Percentiles rank a stretch among this genome's conserved stretches.
Evolutionary conservation across 2,329 filamentous ascomycete species (phyloP).

Genomic region (Fusarium clavum): DNA sequence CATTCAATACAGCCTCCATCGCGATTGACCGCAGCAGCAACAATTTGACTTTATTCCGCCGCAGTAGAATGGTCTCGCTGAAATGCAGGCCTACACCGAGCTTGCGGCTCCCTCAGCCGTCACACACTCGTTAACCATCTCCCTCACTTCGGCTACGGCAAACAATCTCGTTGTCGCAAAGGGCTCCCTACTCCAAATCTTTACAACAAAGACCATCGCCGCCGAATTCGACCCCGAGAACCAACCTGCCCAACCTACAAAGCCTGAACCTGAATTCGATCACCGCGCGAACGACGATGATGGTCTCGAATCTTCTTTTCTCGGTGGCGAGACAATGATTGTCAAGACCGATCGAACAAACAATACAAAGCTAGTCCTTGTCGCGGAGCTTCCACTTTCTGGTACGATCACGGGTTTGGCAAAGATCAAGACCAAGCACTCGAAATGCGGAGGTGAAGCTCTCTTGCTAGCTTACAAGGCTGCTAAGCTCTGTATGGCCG

Average conservation of each 20-base stretch:
- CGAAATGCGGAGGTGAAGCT: conserved; percentile 84
- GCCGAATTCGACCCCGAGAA: conserved; percentile 68
- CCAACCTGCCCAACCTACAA: conserved; percentile 51
- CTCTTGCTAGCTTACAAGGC: conserved; percentile 87
- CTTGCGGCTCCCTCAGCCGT: conserved; percentile 93
- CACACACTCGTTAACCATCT: conserved; percentile 83
- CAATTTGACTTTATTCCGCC: conserved; percentile 33
- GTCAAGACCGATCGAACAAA: conserved; percentile 72
- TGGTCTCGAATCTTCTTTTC: conserved; percentile 73
- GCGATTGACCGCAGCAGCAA: conserved; percentile 1
- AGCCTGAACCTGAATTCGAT: conserved; percentile 62
- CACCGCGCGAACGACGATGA: conserved; percentile 69
- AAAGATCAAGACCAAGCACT: conserved; percentile 77
- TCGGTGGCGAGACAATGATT: conserved; percentile 71
- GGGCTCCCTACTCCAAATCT: conserved; percentile 93
- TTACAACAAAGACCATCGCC: conserved; percentile 75
- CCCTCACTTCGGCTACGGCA: conserved; percentile 79
- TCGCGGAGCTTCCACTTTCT: conserved; percentile 84
- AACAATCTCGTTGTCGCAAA: conserved; percentile 92
- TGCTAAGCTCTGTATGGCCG: conserved; percentile 90
- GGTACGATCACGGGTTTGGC: conserved; percentile 88
- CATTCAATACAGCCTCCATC: conserved; percentile 36
- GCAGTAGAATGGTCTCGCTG: conserved; percentile 52
- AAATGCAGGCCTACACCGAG: conserved; percentile 98
- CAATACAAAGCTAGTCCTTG: conserved; percentile 82